Evolutionary conservation across 495 filamentous ascomycete species (phyloP).

Genomic region (Annulohypoxylon maeteangense): DNA sequence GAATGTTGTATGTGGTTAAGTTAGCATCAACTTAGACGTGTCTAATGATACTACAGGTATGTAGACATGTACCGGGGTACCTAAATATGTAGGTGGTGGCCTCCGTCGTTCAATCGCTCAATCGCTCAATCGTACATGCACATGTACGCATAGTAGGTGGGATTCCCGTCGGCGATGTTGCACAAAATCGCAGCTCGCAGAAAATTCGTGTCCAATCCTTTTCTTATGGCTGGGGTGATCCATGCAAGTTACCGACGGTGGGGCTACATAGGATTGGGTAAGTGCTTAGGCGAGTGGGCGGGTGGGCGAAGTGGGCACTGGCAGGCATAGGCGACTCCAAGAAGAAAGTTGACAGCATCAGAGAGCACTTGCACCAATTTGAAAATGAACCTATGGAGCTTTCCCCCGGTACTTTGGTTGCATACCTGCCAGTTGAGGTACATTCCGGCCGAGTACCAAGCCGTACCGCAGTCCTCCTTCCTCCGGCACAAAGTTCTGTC

Average conservation of each 20-base stretch:
- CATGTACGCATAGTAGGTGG: neutral
- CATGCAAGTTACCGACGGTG: slow-evolving; percentile 5
- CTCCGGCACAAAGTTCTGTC: slow-evolving; percentile 23
- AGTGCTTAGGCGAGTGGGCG: slow-evolving; percentile 1
- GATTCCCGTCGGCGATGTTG: neutral
- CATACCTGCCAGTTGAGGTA: neutral
- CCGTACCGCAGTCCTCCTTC: slow-evolving; percentile 6
- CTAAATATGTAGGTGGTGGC: neutral
- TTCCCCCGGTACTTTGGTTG: neutral
- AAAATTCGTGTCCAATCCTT: neutral
- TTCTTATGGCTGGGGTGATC: slow-evolving; percentile 1
- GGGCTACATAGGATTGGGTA: slow-evolving; percentile 4
- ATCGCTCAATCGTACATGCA: neutral
- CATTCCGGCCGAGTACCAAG: neutral
- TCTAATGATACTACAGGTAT: neutral
- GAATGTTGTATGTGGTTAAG: neutral
- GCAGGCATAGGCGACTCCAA: neutral
- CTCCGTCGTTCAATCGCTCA: neutral
- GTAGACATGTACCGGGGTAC: neutral
- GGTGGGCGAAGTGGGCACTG: neutral
- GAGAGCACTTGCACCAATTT: slow-evolving; percentile 6
- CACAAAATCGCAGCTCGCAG: neutral
- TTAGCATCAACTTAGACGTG: neutral
- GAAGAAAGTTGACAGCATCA: neutral
- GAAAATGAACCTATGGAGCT: neutral